A percentile compares a stretch with the other conserved stretches of the same genome.
Evolutionary conservation across 2,329 filamentous ascomycete genomes (phyloP).

Genomic region (Calycina herbarum): DNA sequence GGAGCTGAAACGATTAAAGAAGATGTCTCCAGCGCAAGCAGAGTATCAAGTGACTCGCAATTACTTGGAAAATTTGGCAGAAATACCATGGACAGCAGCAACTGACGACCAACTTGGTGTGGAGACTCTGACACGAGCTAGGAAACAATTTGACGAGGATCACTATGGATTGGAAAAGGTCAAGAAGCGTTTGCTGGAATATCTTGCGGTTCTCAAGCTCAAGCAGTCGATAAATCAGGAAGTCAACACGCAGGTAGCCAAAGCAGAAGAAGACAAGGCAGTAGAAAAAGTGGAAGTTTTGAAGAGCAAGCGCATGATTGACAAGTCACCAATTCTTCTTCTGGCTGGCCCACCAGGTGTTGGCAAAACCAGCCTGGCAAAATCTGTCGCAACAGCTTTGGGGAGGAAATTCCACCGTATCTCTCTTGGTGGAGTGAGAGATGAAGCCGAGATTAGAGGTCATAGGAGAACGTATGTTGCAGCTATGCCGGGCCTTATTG

Average conservation of each 20-base stretch:
- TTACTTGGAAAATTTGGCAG: constrained; percentile 89
- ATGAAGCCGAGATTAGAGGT: constrained; percentile 95
- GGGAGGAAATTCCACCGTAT: constrained; percentile 97
- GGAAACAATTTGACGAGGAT: constrained; percentile 90
- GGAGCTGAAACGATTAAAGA: constrained; percentile 82
- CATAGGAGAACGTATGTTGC: constrained; percentile 96
- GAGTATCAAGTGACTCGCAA: constrained; percentile 93
- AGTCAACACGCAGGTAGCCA: constrained; percentile 74
- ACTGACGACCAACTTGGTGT: constrained; percentile 85
- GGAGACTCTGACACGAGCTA: constrained; percentile 74
- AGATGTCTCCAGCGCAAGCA: constrained; percentile 95
- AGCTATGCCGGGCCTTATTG: constrained; percentile 96
- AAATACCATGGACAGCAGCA: constrained; percentile 86
- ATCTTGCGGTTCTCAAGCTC: constrained; percentile 90
- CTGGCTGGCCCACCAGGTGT: constrained; percentile 91
- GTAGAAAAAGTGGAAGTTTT: constrained; percentile 68
- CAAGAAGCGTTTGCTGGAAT: constrained; percentile 94
- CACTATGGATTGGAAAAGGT: constrained; percentile 97
- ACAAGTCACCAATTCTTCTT: constrained; percentile 94
- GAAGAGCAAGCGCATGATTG: constrained; percentile 79
- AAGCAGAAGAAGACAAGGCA: constrained; percentile 59
- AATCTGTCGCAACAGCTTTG: constrained; percentile 87
- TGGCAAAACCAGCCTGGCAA: constrained; percentile 93
- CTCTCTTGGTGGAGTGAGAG: constrained; percentile 89
- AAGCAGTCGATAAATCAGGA: constrained; percentile 89